These are phyloP conservation scores for Spergularia marina DNA, from an alignment of 148 eudicot genomes.

Conservation along the genomic window DNA sequence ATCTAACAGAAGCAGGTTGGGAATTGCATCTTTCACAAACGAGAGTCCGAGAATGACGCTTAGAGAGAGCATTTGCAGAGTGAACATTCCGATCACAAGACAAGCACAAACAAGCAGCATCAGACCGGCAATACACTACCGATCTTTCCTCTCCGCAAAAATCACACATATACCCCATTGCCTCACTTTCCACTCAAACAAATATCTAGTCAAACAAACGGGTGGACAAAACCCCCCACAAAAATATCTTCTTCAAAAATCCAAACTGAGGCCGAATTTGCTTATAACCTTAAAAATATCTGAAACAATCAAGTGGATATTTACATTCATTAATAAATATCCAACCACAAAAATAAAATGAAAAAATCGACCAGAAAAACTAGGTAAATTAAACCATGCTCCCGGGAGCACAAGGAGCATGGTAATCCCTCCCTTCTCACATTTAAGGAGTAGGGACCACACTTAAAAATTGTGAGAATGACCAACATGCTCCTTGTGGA, in stretches of 20 bases:
- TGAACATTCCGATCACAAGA: slow-evolving; percentile 95
- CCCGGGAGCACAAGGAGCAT: no score
- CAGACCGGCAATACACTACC: slow-evolving; percentile 90
- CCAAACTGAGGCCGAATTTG: background rate
- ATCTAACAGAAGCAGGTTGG: slow-evolving; percentile 73
- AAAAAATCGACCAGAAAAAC: background rate
- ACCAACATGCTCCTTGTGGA: no score
- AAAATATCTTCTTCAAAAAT: background rate
- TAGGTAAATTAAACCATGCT: no score
- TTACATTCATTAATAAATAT: background rate
- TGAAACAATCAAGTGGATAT: background rate
- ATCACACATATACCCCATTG: slow-evolving; percentile 78
- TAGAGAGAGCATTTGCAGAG: slow-evolving; percentile 90
- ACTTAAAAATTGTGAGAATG: no score
- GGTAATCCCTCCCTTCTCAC: no score
- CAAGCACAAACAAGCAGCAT: slow-evolving; percentile 82
- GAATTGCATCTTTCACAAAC: slow-evolving; percentile 75
- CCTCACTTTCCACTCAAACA: slow-evolving; percentile 3
- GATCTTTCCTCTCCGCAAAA: slow-evolving; percentile 78
- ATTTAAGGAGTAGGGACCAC: no score
- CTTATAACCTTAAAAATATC: slow-evolving; percentile 14
- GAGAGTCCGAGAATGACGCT: slow-evolving; percentile 86
- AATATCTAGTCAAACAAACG: background rate
- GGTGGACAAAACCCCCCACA: no score
- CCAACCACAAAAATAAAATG: background rate